A percentile compares a stretch with the other conserved stretches of the same genome.
Conservation (phyloP, 495 filamentous ascomycete species). For the Neurospora sp. region DNA sequence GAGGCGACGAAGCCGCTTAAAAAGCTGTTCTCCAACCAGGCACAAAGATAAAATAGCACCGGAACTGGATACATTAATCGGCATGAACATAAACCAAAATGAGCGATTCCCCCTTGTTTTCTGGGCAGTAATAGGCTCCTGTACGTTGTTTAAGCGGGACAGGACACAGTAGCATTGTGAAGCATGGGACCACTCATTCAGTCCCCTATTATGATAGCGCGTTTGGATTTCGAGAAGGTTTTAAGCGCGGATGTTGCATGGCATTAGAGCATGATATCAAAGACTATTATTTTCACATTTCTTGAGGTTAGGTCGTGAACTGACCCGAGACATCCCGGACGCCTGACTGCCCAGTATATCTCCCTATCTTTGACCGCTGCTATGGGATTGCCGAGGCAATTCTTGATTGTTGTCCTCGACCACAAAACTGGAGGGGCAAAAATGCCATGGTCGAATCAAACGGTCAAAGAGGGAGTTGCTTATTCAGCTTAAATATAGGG, state of each 20-base stretch:
- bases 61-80: not conserved
- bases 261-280: not conserved
- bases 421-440: not conserved
- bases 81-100: not conserved
- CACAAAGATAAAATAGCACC: not conserved
- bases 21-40: not conserved
- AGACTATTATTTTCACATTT: not conserved
- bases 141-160: not conserved
- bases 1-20: slow-evolving; percentile 10
- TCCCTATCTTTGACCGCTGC: not conserved
- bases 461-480: not conserved
- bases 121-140: not conserved
- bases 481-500: no score
- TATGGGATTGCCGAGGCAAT: not conserved
- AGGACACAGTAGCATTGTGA: not conserved
- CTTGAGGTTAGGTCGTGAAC: not conserved
- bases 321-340: not conserved
- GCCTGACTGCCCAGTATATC: not conserved
- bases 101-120: not conserved
- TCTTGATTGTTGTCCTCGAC: not conserved
- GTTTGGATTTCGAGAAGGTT: not conserved
- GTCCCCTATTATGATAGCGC: not conserved
- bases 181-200: not conserved
- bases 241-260: not conserved
- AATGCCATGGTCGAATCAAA: not conserved